Evolutionary conservation across 768 basidiomycete species (phyloP).

Genomic region (Lentinus tigrinus): DNA sequence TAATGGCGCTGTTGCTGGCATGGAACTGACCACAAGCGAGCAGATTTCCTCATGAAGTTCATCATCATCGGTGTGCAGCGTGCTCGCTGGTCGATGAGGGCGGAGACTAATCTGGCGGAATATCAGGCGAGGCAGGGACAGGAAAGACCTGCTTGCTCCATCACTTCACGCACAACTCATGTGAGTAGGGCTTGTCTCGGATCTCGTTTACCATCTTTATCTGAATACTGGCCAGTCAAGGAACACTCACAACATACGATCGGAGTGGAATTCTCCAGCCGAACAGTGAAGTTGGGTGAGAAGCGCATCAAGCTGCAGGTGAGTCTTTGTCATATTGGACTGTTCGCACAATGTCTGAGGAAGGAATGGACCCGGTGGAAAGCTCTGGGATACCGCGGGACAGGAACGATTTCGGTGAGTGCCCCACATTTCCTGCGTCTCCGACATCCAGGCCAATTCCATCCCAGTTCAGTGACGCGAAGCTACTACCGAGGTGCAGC

Average conservation of each 20-base stretch:
- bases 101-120: neutral
- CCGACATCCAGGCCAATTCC: slow-evolving; percentile 18
- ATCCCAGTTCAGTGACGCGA: slow-evolving; percentile 77
- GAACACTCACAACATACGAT: slow-evolving; percentile 97
- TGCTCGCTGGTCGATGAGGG: neutral
- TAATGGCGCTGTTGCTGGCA: neutral
- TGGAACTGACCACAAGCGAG: neutral
- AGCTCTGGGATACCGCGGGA: slow-evolving; percentile 98
- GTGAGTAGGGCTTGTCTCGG: slow-evolving; percentile 47
- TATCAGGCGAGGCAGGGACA: slow-evolving; percentile 88
- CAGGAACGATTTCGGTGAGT: slow-evolving; percentile 89
- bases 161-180: slow-evolving; percentile 94
- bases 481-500: slow-evolving; percentile 96
- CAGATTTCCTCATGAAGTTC: slow-evolving; percentile 97
- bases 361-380: neutral
- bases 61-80: slow-evolving; percentile 80
- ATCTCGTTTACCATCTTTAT: neutral
- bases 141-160: slow-evolving; percentile 97
- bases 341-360: neutral
- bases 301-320: slow-evolving; percentile 96
- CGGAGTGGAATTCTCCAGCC: slow-evolving; percentile 95
- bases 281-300: slow-evolving; percentile 90
- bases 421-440: neutral
- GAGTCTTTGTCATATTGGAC: slow-evolving; percentile 19
- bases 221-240: slow-evolving; percentile 60